Evolutionary conservation across 176 grass and related monocot species (phyloP), one percentile per base, ranked within the genome.

Genomic region (Paspalum notatum): DNA sequence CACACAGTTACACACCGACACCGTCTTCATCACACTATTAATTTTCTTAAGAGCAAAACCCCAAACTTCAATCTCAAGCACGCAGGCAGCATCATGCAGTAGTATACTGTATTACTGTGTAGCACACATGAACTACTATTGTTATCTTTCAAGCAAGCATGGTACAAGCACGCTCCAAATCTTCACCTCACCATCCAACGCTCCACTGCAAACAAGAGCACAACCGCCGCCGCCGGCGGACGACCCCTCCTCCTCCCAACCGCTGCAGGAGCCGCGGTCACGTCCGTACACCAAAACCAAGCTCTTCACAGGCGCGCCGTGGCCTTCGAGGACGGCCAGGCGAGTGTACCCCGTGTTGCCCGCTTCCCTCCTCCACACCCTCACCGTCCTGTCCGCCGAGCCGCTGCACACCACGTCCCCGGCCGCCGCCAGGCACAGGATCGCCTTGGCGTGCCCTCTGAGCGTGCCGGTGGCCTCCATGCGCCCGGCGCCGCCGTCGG

Each of bases 251-350:
- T 75, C 72, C 37, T 12, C 32, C 53, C 62, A 18, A 17, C 51
- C 9, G 32, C 38, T 12, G 72, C 26, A 62, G 24, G 27, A 61
- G 15, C 25, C 37, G 6, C n/a, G 8, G 12, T 48, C 47, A 21
- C 46, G 68, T 17, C 68, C 13, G 32, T 37, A 21, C 7, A 58
- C 52, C 66, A 85, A 47, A n/a, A 81, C 49, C 78, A 95, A 68
- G 84, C 84, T 85, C 87, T 92, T 95, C 46, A 95, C 74, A 5
- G 81, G 81, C 54, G 89, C 87, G 66, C 57, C 89, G 58, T 95
- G 93, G 22, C 93, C 87, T 82, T 92, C 87, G 32, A 95, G 22
- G 72, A 89, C 69, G 1, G 87, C 92, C 3, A 91, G 77, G 62
- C 87, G 80, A 22, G 62, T 68, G 84, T 91, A 90, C 17, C 53